Evolutionary conservation across 805 yeast genomes (phyloP).

Genomic region (Hyphopichia homilentoma): DNA sequence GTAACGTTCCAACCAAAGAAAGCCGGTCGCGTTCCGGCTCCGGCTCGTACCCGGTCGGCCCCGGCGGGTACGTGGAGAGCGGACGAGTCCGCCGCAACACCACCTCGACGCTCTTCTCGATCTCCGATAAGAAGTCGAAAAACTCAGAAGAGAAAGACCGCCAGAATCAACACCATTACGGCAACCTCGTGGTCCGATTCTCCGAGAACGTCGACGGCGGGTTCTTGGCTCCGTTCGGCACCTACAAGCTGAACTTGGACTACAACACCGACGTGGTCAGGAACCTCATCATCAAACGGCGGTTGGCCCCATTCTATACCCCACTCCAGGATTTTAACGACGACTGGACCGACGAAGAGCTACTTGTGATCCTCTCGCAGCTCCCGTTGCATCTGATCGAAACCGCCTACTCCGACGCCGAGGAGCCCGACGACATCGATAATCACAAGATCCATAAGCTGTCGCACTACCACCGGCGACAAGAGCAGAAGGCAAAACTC

Average conservation of each 20-base stretch:
- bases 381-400: constrained; percentile 56
- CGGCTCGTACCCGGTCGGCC: constrained; percentile 9
- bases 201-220: constrained; percentile 91
- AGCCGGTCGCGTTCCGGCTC: constrained; percentile 27
- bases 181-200: constrained; percentile 54
- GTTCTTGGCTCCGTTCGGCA: constrained; percentile 85
- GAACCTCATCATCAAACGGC: constrained; percentile 61
- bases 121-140: constrained; percentile 14
- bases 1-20: constrained; percentile 44
- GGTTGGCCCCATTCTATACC: constrained; percentile 83
- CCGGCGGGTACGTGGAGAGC: too few relatives aligned
- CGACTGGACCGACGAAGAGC: constrained; percentile 66
- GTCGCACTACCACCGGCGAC: constrained; percentile 42
- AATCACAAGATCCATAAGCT: constrained; percentile 57
- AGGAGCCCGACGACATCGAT: constrained; percentile 55
- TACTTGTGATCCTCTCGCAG: constrained; percentile 46
- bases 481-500: constrained; percentile 45
- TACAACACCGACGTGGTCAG: constrained; percentile 74
- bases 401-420: constrained; percentile 45
- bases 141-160: constrained; percentile 53
- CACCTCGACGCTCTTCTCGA: constrained; percentile 10
- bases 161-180: constrained; percentile 50
- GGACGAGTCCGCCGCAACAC: constrained; percentile 24
- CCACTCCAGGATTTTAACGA: constrained; percentile 80
- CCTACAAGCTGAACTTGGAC: constrained; percentile 73